Evolutionary conservation across 1,284 basidiomycete genomes (phyloP).

Genomic region (Trichosporon asahii): DNA sequence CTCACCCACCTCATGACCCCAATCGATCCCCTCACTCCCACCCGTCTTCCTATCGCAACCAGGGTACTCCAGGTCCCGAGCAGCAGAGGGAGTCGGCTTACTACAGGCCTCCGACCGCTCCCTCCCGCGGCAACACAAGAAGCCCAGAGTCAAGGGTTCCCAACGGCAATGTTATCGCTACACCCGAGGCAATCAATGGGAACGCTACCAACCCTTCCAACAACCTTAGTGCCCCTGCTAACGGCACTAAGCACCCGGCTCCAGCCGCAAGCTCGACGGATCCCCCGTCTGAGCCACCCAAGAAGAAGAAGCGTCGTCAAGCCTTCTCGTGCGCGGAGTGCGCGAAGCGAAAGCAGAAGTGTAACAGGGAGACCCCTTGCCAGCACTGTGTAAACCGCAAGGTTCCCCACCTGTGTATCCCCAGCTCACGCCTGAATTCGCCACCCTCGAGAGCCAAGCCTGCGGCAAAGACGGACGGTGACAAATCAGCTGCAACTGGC

Average conservation of each 20-base stretch:
- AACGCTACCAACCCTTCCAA: not conserved
- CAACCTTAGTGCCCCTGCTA: not conserved
- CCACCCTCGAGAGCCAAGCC: slow-evolving; percentile 13
- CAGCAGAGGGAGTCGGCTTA: not conserved
- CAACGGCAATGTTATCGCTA: not conserved
- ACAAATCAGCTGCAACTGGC: not conserved
- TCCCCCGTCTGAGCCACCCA: slow-evolving; percentile 23
- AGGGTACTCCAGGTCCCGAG: not conserved
- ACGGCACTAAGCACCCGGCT: slow-evolving; percentile 24
- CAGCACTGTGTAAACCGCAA: slow-evolving; percentile 45
- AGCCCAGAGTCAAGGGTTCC: not conserved
- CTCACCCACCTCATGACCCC: not conserved
- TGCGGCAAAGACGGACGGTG: slow-evolving; percentile 7
- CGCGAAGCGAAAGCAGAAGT: slow-evolving; percentile 48
- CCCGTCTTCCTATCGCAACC: not conserved
- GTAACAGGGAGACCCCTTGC: slow-evolving; percentile 48
- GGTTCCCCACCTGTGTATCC: slow-evolving; percentile 44
- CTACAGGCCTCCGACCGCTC: not conserved
- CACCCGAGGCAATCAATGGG: not conserved
- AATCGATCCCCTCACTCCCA: not conserved
- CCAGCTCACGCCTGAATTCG: slow-evolving; percentile 17
- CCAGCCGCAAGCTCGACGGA: slow-evolving; percentile 15
- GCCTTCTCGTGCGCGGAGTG: slow-evolving; percentile 47
- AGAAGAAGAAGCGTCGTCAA: slow-evolving; percentile 47
- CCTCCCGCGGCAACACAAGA: not conserved